phyloP scores from a whole-genome alignment of 768 basidiomycete species.

The Filobasidium wieringae region DNA sequence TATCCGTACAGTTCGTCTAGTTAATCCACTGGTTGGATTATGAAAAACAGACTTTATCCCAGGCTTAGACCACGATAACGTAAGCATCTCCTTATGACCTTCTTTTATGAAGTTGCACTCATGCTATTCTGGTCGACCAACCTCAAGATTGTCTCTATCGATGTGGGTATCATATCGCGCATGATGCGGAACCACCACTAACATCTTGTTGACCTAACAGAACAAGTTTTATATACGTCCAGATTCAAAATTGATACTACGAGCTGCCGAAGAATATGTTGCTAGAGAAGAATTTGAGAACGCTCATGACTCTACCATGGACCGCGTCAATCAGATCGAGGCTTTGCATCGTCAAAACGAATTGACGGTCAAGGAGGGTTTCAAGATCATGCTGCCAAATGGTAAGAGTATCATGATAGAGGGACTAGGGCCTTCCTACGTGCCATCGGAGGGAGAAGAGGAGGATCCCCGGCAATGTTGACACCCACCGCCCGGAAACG shows the following conservation, averaged over 20 bases:
- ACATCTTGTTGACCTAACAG: constrained; percentile 35
- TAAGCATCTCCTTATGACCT: too few species aligned
- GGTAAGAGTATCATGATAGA: too few species aligned
- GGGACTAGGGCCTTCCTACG: too few species aligned
- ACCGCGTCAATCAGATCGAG: constrained; percentile 76
- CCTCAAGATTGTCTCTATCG: constrained; percentile 69
- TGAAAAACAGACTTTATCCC: constrained; percentile 58
- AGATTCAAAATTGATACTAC: constrained; percentile 65
- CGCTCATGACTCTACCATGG: constrained; percentile 58
- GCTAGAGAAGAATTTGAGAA: constrained; percentile 68
- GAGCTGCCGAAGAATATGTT: constrained; percentile 59
- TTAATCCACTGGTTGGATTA: not conserved
- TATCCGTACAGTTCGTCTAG: constrained; percentile 39
- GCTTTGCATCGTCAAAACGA: constrained; percentile 42
- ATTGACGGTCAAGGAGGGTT: constrained; percentile 36
- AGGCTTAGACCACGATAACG: constrained; percentile 40
- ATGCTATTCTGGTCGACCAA: too few species aligned
- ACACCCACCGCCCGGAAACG: too few species aligned
- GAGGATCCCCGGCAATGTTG: too few species aligned
- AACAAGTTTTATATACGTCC: constrained; percentile 64
- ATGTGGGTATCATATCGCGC: constrained; percentile 44
- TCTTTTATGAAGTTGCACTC: not conserved
- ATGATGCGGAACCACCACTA: not conserved
- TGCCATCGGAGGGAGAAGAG: too few species aligned
- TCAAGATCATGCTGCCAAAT: too few species aligned